Evolutionary conservation across 2,329 filamentous ascomycete genomes (phyloP).

Genomic region (Calonectria pteridis): DNA sequence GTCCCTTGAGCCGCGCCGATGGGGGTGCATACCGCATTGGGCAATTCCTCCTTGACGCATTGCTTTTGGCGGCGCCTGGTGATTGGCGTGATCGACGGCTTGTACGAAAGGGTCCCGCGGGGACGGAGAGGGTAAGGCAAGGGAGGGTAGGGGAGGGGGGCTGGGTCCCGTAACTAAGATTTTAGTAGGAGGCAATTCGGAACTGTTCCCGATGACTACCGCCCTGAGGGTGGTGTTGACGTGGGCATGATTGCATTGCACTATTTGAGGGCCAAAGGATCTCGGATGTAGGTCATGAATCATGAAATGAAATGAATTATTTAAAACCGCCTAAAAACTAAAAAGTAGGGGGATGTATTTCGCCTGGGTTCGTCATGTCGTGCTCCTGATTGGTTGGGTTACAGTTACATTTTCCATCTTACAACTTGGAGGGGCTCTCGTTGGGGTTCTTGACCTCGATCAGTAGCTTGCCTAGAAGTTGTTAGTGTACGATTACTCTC

Average conservation of each 20-base stretch:
- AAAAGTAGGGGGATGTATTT: background rate
- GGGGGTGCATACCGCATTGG: background rate
- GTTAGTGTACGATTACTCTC: background rate
- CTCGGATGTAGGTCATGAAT: constrained; percentile 1
- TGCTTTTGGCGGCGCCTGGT: background rate
- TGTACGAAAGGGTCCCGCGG: background rate
- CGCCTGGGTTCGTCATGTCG: background rate
- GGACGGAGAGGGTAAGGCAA: background rate
- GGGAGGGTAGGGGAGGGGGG: background rate
- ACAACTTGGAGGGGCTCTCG: constrained; percentile 48
- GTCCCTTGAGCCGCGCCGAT: background rate
- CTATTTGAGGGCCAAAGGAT: background rate
- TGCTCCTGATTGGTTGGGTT: background rate
- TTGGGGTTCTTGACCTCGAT: constrained; percentile 48
- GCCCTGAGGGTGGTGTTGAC: background rate
- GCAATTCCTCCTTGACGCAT: constrained; percentile 4
- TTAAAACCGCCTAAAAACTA: background rate
- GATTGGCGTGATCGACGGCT: background rate
- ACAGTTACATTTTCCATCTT: constrained; percentile 6
- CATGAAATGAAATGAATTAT: background rate
- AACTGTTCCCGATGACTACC: background rate
- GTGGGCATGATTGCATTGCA: background rate
- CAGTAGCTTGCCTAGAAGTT: constrained; percentile 58
- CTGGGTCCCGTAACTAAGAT: background rate
- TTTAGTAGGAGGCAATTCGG: constrained; percentile 1